These are phyloP conservation scores for Yarrowia sp. DNA, from an alignment of 805 yeast genomes.

Conservation along the genomic window DNA sequence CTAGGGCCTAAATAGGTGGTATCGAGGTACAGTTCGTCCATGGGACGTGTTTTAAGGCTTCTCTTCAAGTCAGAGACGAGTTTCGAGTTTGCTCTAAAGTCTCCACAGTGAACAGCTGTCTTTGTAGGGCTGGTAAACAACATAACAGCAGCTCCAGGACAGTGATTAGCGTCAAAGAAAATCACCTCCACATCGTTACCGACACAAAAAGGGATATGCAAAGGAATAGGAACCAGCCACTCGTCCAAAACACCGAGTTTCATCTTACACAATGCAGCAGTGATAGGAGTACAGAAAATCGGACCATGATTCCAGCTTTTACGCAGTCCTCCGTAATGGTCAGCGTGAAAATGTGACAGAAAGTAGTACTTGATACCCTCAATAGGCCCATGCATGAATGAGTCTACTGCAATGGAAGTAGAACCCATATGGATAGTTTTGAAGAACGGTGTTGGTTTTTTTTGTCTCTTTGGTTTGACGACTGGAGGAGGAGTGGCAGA, in stretches of 20 bases:
- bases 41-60: conserved; percentile 34
- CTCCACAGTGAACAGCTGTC: conserved; percentile 81
- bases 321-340: conserved; percentile 85
- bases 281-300: conserved; percentile 70
- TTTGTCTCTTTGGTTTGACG: not conserved
- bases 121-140: conserved; percentile 52
- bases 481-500: not conserved
- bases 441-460: conserved; percentile 36
- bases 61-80: conserved; percentile 47
- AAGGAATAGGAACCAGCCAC: conserved; percentile 44
- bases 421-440: conserved; percentile 37
- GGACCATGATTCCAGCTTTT: conserved; percentile 72
- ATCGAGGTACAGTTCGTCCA: conserved; percentile 75
- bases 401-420: conserved; percentile 41
- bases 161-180: conserved; percentile 84
- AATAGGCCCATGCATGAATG: conserved; percentile 41
- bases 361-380: conserved; percentile 38
- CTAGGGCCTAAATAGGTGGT: conserved; percentile 82
- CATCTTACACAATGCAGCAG: conserved; percentile 55
- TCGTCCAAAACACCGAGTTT: conserved; percentile 56
- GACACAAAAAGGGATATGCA: conserved; percentile 44
- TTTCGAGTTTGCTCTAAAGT: conserved; percentile 66
- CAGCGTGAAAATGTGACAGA: conserved; percentile 78
- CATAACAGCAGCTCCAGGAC: conserved; percentile 91
- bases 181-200: conserved; percentile 53